Percentiles rank a stretch among this genome's conserved stretches.
Evolutionary conservation across 805 yeast species (phyloP).

Genomic region (Metschnikowia similis): DNA sequence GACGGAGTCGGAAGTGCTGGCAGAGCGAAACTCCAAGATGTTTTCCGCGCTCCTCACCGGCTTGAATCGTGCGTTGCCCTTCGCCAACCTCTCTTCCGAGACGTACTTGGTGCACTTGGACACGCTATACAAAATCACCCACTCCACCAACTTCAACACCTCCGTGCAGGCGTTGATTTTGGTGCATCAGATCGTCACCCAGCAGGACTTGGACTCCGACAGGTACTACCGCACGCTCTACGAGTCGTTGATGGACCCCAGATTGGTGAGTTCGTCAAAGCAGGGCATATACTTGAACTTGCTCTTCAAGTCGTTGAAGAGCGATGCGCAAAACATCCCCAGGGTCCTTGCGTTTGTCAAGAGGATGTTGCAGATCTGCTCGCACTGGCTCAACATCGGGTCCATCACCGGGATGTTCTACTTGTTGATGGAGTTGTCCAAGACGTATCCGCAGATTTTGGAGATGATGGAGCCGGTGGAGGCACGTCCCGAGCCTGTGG

Average conservation of each 20-base stretch:
- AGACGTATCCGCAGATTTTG: conserved; percentile 59
- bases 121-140: conserved; percentile 84
- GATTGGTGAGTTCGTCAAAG: conserved; percentile 82
- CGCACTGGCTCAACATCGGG: conserved; percentile 85
- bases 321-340: conserved; percentile 50
- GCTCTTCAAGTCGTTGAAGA: conserved; percentile 75
- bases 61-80: conserved; percentile 93
- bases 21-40: conserved; percentile 79
- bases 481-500: conserved; percentile 43
- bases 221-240: conserved; percentile 85
- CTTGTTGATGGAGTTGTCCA: conserved; percentile 65
- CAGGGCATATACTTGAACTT: conserved; percentile 89
- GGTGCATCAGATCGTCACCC: conserved; percentile 70
- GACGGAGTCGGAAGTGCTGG: conserved; percentile 57
- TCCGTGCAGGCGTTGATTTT: conserved; percentile 87
- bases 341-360: conserved; percentile 88
- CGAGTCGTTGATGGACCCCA: conserved; percentile 81
- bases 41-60: conserved; percentile 93
- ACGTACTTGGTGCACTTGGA: conserved; percentile 73
- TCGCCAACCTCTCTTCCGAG: conserved; percentile 67
- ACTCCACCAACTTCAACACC: conserved; percentile 90
- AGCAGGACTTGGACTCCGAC: conserved; percentile 53
- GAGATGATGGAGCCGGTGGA: conserved; percentile 54
- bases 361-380: conserved; percentile 79
- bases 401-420: conserved; percentile 79